Conservation (phyloP, 306 rosid genomes). For the Malus fusca region DNA sequence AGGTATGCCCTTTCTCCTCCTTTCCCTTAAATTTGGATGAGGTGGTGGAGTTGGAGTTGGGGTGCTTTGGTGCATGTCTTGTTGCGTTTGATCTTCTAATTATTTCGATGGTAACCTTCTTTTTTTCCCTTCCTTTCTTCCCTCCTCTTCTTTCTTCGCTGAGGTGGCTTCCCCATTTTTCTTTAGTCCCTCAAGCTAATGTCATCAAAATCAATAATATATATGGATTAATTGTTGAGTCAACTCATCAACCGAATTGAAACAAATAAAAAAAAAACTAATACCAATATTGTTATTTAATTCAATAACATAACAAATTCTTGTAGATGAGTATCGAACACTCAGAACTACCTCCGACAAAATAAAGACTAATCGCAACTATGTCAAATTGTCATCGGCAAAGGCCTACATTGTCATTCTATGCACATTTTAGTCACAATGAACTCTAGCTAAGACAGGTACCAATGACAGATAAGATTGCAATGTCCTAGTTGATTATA, state of each 20-base stretch:
- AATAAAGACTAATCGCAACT: not conserved
- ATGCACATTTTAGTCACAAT: not conserved
- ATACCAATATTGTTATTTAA: not conserved
- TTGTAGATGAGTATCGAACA: not conserved
- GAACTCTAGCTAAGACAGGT: too few relatives aligned
- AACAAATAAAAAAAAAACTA: not conserved
- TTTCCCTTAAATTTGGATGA: constrained; percentile 55
- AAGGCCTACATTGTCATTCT: not conserved
- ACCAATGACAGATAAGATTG: not conserved
- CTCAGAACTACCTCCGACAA: not conserved
- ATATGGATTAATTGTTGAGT: not conserved
- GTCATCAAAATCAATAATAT: not conserved
- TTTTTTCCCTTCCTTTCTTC: constrained; percentile 33
- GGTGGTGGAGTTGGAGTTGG: constrained; percentile 3
- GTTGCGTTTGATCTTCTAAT: constrained; percentile 34
- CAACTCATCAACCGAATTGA: not conserved
- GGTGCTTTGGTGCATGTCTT: constrained; percentile 35
- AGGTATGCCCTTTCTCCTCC: constrained; percentile 70
- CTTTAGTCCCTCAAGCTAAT: constrained; percentile 39
- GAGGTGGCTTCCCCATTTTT: constrained; percentile 36
- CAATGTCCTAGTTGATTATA: not conserved
- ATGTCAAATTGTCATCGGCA: not conserved
- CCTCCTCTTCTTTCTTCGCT: constrained; percentile 40
- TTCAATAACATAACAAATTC: not conserved
- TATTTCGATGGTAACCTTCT: constrained; percentile 29